A percentile compares a stretch with the other conserved stretches of the same genome.
These are phyloP conservation scores for Chlorella sorokiniana DNA, from an alignment of 139 green algal species.

Conservation along the genomic window DNA sequence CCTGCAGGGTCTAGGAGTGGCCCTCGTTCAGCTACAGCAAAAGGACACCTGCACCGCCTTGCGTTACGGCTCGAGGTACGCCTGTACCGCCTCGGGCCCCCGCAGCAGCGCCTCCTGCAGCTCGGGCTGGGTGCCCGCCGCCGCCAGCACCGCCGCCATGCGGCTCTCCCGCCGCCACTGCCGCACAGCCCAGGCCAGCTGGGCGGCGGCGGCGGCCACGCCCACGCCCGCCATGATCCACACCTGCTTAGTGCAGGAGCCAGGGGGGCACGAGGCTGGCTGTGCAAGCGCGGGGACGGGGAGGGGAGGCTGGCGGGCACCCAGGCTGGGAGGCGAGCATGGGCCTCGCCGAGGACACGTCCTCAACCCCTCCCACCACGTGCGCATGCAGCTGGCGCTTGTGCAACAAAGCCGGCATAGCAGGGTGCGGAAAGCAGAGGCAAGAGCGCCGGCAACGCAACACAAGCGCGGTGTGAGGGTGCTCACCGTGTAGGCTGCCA, in stretches of 20 bases:
- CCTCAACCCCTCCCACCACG: no score
- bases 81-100: neutral
- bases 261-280: neutral
- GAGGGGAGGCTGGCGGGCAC: neutral
- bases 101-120: conserved; percentile 6
- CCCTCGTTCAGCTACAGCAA: neutral
- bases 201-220: neutral
- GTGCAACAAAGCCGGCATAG: no score
- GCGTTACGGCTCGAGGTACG: conserved; percentile 4
- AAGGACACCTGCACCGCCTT: neutral
- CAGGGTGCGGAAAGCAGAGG: no score
- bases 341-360: no score
- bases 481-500: neutral
- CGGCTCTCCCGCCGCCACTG: neutral
- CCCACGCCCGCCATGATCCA: conserved; percentile 2
- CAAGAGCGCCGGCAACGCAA: no score
- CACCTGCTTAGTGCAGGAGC: neutral
- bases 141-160: neutral
- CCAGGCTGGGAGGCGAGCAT: no score
- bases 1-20: no score
- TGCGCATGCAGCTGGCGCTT: no score
- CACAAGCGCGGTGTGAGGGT: neutral
- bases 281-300: neutral
- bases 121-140: neutral
- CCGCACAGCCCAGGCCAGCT: conserved; percentile 3